Percentiles rank a stretch among this genome's conserved stretches.
Evolutionary conservation across 2,329 filamentous ascomycete genomes (phyloP).

Genomic region (Cytospora leucostoma): DNA sequence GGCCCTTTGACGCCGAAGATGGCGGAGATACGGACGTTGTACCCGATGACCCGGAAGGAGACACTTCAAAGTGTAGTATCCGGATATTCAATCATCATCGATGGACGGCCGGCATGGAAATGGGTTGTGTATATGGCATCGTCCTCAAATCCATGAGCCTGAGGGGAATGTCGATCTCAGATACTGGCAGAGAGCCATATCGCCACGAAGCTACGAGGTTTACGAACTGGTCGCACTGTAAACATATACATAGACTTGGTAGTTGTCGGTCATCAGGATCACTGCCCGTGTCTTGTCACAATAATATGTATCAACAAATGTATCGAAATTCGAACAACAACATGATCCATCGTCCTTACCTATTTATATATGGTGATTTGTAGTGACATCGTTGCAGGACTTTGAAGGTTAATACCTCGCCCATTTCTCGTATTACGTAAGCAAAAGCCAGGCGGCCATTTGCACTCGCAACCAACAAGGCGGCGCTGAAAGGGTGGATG

Average conservation of each 20-base stretch:
- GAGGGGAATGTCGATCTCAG: too few relatives aligned
- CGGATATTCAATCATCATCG: too few relatives aligned
- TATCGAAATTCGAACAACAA: background rate
- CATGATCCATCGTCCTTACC: background rate
- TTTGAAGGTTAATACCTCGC: background rate
- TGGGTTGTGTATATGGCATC: too few relatives aligned
- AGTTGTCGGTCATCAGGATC: background rate
- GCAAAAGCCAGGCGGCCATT: background rate
- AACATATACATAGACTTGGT: background rate
- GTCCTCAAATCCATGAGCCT: too few relatives aligned
- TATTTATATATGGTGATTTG: background rate
- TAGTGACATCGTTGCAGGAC: constrained; percentile 2
- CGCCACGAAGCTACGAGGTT: too few relatives aligned
- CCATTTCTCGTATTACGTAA: background rate
- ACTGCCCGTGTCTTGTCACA: background rate
- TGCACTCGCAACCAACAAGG: background rate
- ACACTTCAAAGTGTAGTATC: too few relatives aligned
- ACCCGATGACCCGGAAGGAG: too few relatives aligned
- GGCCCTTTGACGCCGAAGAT: too few relatives aligned
- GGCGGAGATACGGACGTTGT: too few relatives aligned
- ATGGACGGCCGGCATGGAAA: too few relatives aligned
- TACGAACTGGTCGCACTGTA: background rate
- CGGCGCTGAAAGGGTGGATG: too few relatives aligned
- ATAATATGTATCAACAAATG: too few relatives aligned
- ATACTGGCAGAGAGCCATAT: background rate